A percentile compares a stretch with the other conserved stretches of the same genome.
Evolutionary conservation across 2,329 filamentous ascomycete species (phyloP).

Genomic region (Aureobasidium lini): DNA sequence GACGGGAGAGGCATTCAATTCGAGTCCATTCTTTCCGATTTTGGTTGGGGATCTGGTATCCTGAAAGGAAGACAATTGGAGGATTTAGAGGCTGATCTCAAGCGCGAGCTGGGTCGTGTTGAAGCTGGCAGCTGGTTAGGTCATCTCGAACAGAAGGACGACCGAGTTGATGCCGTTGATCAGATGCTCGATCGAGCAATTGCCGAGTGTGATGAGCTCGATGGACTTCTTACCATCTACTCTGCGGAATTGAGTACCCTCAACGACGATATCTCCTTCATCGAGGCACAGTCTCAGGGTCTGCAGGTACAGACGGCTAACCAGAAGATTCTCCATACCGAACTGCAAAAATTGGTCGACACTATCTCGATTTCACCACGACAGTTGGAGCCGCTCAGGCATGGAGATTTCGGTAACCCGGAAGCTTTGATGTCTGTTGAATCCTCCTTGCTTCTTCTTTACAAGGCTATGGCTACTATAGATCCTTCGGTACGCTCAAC

Average conservation of each 20-base stretch:
- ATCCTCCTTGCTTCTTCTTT: conserved; percentile 67
- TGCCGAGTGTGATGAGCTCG: conserved; percentile 89
- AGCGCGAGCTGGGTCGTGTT: conserved; percentile 79
- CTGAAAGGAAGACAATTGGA: conserved; percentile 70
- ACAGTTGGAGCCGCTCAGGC: conserved; percentile 66
- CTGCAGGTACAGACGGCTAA: conserved; percentile 95
- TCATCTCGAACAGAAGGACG: conserved; percentile 76
- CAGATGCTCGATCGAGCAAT: conserved; percentile 83
- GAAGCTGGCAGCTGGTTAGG: conserved; percentile 91
- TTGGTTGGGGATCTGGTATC: conserved; percentile 78
- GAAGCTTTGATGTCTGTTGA: conserved; percentile 73
- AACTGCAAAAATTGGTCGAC: conserved; percentile 80
- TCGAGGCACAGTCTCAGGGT: conserved; percentile 94
- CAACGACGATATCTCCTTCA: conserved; percentile 92
- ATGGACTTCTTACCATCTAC: conserved; percentile 88
- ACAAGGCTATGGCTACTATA: conserved; percentile 89
- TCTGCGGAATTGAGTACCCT: conserved; percentile 89
- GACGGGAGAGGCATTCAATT: conserved; percentile 73
- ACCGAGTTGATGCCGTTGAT: conserved; percentile 79
- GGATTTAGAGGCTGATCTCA: conserved; percentile 72
- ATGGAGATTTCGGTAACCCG: conserved; percentile 63
- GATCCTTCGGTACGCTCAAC: conserved; percentile 65
- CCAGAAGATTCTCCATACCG: conserved; percentile 85
- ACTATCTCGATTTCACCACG: conserved; percentile 79
- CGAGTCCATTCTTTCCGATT: conserved; percentile 72